Evolutionary conservation across 805 yeast species (phyloP).

Genomic region (Scheffersomyces stipitis): DNA sequence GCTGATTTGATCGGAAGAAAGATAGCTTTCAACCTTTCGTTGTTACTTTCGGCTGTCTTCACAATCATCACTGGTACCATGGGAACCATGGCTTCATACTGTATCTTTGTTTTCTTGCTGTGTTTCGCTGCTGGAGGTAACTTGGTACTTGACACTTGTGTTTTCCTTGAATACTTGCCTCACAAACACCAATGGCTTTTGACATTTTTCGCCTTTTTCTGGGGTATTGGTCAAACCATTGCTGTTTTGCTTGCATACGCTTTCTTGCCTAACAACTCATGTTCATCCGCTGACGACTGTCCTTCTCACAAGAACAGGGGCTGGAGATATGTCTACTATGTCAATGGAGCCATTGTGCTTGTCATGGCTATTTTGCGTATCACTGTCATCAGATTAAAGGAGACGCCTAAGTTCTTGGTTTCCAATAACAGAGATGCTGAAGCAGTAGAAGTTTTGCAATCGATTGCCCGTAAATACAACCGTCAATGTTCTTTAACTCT

Average conservation of each 20-base stretch:
- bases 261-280: slow-evolving; percentile 8
- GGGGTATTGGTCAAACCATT: slow-evolving; percentile 12
- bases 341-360: slow-evolving; percentile 9
- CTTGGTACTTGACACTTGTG: slow-evolving; percentile 50
- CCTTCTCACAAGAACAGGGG: slow-evolving; percentile 8
- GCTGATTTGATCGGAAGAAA: slow-evolving; percentile 57
- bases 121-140: slow-evolving; percentile 54
- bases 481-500: slow-evolving; percentile 7
- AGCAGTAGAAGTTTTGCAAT: slow-evolving; percentile 7
- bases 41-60: slow-evolving; percentile 46
- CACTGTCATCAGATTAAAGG: slow-evolving; percentile 5
- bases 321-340: slow-evolving; percentile 12
- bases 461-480: slow-evolving; percentile 8
- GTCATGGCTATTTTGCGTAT: slow-evolving; percentile 6
- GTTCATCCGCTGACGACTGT: slow-evolving; percentile 5
- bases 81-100: slow-evolving; percentile 46
- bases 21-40: slow-evolving; percentile 49
- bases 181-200: slow-evolving; percentile 47
- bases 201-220: slow-evolving; percentile 37
- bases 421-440: slow-evolving; percentile 10
- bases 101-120: slow-evolving; percentile 44
- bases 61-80: slow-evolving; percentile 52
- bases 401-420: slow-evolving; percentile 12
- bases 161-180: slow-evolving; percentile 52
- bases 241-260: slow-evolving; percentile 10